Percentiles rank a stretch among this genome's conserved stretches.
Conservation (phyloP, 495 filamentous ascomycete species). For the Xylaria bambusicola region DNA sequence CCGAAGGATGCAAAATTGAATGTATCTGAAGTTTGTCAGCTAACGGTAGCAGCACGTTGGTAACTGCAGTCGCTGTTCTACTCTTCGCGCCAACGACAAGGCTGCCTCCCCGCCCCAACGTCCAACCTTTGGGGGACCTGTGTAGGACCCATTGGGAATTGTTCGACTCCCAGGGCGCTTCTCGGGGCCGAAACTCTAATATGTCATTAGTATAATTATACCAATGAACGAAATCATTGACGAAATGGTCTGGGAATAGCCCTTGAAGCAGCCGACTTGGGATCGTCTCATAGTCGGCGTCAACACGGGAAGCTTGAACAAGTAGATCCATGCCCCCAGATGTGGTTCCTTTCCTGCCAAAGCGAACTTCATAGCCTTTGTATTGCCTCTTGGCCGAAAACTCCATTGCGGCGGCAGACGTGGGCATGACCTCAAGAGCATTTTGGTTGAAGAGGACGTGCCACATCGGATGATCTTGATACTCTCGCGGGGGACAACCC, state of each 20-base stretch:
- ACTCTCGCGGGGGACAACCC: constrained; percentile 50
- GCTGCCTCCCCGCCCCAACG: not conserved
- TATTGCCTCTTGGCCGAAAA: constrained; percentile 40
- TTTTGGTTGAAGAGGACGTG: constrained; percentile 39
- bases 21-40: constrained; percentile 2
- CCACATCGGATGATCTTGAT: constrained; percentile 40
- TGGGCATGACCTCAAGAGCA: constrained; percentile 49
- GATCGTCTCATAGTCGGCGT: constrained; percentile 1
- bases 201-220: constrained; percentile 35
- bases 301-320: constrained; percentile 12
- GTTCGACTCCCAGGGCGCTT: constrained; percentile 42
- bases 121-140: constrained; percentile 2
- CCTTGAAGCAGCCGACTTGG: constrained; percentile 26
- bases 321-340: not conserved
- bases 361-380: constrained; percentile 39
- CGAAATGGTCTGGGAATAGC: constrained; percentile 50
- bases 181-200: constrained; percentile 54
- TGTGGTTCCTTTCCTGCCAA: constrained; percentile 34
- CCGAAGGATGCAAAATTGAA: not conserved
- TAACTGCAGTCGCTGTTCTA: constrained; percentile 33
- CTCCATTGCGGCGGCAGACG: constrained; percentile 45
- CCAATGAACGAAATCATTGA: constrained; percentile 60
- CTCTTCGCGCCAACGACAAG: constrained; percentile 39
- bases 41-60: not conserved
- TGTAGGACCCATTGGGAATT: not conserved